Evolutionary conservation across 2,329 filamentous ascomycete species (phyloP).

Genomic region (Alternaria longipes): DNA sequence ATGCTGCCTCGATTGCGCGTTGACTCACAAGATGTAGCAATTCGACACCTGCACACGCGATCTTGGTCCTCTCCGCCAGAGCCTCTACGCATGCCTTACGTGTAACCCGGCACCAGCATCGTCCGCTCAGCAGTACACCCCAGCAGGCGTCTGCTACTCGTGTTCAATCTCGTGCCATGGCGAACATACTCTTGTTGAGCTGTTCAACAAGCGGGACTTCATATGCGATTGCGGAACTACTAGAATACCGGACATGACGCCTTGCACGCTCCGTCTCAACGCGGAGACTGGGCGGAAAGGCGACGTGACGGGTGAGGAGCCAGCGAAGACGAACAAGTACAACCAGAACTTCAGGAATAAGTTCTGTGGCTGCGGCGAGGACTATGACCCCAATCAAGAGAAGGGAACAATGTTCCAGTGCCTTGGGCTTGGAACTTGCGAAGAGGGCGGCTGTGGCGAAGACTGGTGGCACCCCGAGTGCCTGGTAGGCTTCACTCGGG

Average conservation of each 20-base stretch:
- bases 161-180: conserved; percentile 97
- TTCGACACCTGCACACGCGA: conserved; percentile 92
- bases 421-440: conserved; percentile 79
- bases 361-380: conserved; percentile 88
- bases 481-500: conserved; percentile 79
- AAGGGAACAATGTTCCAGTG: conserved; percentile 99
- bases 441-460: conserved; percentile 90
- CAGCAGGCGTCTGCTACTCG: conserved; percentile 92
- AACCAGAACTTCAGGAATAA: conserved; percentile 94
- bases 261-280: conserved; percentile 80
- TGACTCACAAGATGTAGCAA: conserved; percentile 65
- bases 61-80: conserved; percentile 88
- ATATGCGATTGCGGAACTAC: conserved; percentile 95
- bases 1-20: conserved; percentile 4
- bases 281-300: conserved; percentile 78
- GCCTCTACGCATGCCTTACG: conserved; percentile 89
- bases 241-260: conserved; percentile 73
- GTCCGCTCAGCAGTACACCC: conserved; percentile 68
- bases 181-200: conserved; percentile 91
- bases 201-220: conserved; percentile 95
- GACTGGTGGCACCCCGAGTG: conserved; percentile 99
- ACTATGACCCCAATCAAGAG: conserved; percentile 88
- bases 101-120: conserved; percentile 82
- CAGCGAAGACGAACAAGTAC: conserved; percentile 81
- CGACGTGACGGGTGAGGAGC: conserved; percentile 76